Evolutionary conservation across 1,284 basidiomycete species (phyloP), one percentile per base, ranked within the genome.

Genomic region (Rhodofomes roseus): DNA sequence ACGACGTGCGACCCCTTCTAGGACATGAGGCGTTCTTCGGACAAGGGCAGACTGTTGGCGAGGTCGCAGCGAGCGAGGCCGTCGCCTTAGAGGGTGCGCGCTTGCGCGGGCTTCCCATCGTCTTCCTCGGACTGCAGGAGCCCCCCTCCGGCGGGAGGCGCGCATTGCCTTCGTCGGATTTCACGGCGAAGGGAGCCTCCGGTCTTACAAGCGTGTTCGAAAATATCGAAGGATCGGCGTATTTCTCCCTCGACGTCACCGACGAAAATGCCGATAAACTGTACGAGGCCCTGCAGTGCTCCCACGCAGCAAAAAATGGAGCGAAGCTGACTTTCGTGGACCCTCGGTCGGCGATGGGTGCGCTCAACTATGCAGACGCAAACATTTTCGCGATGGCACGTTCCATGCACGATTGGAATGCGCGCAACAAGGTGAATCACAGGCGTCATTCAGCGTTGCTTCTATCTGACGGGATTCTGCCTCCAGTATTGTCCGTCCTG

Each of bases 341-440:
- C 60, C 81, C 92, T 1, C 75, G 92, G 60, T 70, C 81, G 1
- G 79, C 88, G 22, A 85, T 87, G 71, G 76, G 78, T 2, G 75
- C 69, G 25, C 74, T 88, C 66, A 81, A 82, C 66, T 64, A 63
- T 46, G 82, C 85, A 69, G 85, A 86, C 43, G 91, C 88, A 1
- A 87, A 82, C 0, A 74, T 96, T 0, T 92, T 91, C 68, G 90
- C 92, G 0, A 79, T 82, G 58, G 91, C 87, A 1, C 78, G 92
- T 61, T 90, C 88, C 54, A 79, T 96, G 81, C 79, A 90, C 6
- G 95, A 96, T 71, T 97, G 95, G 95, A 96, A 96, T 71, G 78
- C 78, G 54, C 79, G 93, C 57, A 95, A 95, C 73, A 92, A 87
- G 78, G 92, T 86, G 65, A 44, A 72, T 62, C 4, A 9, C 14